Conservation (phyloP, 345 rosid genomes). For the Arabis alpina region DNA sequence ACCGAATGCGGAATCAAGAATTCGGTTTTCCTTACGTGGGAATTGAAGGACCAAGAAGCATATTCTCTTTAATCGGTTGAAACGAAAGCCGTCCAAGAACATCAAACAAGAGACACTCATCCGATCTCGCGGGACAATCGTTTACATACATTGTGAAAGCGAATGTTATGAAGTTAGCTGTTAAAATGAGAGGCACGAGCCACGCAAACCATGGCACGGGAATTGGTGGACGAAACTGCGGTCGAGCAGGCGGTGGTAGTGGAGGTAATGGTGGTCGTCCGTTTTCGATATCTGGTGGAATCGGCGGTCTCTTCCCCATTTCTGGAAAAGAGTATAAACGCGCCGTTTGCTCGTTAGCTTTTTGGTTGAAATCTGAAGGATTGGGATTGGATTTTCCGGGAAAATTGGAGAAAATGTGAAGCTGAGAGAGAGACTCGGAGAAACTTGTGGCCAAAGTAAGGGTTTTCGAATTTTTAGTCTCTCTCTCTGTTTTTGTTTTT, state of each 20-base stretch:
- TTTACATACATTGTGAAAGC: constrained; percentile 65
- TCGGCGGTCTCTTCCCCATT: constrained; percentile 48
- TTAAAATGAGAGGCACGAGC: constrained; percentile 67
- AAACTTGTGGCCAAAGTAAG: constrained; percentile 40
- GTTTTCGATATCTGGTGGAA: constrained; percentile 40
- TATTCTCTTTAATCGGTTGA: constrained; percentile 52
- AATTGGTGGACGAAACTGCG: constrained; percentile 47
- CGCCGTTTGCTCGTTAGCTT: constrained; percentile 13
- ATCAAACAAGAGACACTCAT: constrained; percentile 50
- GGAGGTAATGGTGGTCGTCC: constrained; percentile 35
- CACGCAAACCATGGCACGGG: constrained; percentile 67
- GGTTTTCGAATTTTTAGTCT: constrained; percentile 1
- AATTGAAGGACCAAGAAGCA: constrained; percentile 69
- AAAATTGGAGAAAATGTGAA: constrained; percentile 28
- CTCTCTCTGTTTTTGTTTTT: neutral
- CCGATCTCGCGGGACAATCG: constrained; percentile 60
- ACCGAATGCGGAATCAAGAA: neutral
- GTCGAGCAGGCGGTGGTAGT: constrained; percentile 44
- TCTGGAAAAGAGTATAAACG: constrained; percentile 36
- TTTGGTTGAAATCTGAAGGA: constrained; percentile 34
- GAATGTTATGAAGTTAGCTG: constrained; percentile 52
- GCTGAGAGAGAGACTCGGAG: constrained; percentile 41
- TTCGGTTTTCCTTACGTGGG: constrained; percentile 51
- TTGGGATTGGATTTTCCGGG: neutral
- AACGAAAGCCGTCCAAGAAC: constrained; percentile 63